Evolutionary conservation across 768 basidiomycete species (phyloP), one percentile per base, ranked within the genome.

Genomic region (Tremella mesenterica): DNA sequence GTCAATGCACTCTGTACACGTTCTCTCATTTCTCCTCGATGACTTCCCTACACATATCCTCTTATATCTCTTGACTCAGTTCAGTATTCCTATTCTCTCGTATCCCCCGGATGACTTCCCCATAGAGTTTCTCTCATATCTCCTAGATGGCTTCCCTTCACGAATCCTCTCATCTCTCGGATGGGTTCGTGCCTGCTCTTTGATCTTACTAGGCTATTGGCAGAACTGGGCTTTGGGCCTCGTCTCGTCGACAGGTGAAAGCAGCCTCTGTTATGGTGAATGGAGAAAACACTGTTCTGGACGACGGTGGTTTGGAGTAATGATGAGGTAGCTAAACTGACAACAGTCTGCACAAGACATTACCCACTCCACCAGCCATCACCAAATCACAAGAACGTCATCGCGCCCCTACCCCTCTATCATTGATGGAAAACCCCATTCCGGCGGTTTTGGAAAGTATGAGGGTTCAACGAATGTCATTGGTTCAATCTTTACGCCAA

Each of bases 401-500:
- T 41, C 61, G 64, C 6, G 52, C 44, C 3, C 67, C 88, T 3
- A 78, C 78, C 16, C 75, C 77, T 41, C 73, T 88, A 55, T 82
- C 81, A 39, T 76, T 77, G 30, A 82, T 84, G 57, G 78, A 50
- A 13, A 85, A 88, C 44, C 93, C 93, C 2, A 80, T 95, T 34
- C 82, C 79, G 70, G 79, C 82, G 50, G 80, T 95, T 0, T 77
- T 96, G 47, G 88, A 92, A 73, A 88, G 91, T 68, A 89, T 97
- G 84, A 80, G 93, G 41, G 84, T 92, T 72, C 92, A 96, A 75
- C 78, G 93, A 50, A 97, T 97, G 93, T 90, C 88, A 65, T 74
- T 95, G 57, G 93, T 92, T 69, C 92, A 93, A 77, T 93, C 86
- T 71, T 75, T 92, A 67, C 77, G 91, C 53, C 93, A 97, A 75